These are phyloP conservation scores for Akanthomyces lecanii DNA, from an alignment of 2,329 filamentous ascomycete genomes.

Conservation along the genomic window DNA sequence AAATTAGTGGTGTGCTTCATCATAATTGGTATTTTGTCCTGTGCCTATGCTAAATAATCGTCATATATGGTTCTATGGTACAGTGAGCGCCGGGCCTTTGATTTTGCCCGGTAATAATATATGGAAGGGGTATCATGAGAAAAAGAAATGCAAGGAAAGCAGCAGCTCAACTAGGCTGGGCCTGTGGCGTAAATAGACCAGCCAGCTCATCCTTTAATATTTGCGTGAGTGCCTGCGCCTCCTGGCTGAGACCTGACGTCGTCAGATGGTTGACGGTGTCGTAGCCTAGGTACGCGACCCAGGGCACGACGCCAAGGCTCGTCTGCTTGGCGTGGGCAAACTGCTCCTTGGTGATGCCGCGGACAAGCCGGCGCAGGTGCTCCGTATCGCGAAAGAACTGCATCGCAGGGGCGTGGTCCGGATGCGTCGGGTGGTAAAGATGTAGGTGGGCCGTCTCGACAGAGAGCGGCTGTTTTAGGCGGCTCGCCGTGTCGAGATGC, in stretches of 20 bases:
- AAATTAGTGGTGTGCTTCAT: not conserved
- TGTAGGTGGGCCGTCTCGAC: constrained; percentile 51
- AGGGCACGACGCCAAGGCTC: constrained; percentile 31
- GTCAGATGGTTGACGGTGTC: constrained; percentile 45
- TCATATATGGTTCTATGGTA: constrained; percentile 7
- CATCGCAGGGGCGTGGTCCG: constrained; percentile 44
- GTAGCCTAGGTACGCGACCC: constrained; percentile 39
- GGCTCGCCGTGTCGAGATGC: constrained; percentile 45
- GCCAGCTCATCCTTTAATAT: constrained; percentile 36
- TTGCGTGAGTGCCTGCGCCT: constrained; percentile 39
- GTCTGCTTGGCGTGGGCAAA: constrained; percentile 24
- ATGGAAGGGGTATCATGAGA: constrained; percentile 10
- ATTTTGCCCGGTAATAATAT: not conserved
- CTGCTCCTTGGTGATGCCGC: constrained; percentile 1
- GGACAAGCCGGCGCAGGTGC: constrained; percentile 27
- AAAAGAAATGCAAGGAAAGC: not conserved
- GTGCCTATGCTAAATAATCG: constrained; percentile 1
- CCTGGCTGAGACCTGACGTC: constrained; percentile 35
- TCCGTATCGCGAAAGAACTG: constrained; percentile 38
- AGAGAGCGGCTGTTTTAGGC: constrained; percentile 32
- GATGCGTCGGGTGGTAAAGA: constrained; percentile 50
- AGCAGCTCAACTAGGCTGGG: constrained; percentile 17
- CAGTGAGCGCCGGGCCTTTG: not conserved
- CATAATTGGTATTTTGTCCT: not conserved
- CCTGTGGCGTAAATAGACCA: constrained; percentile 25